Evolutionary conservation across 306 rosid species (phyloP), one percentile per base, ranked within the genome.

Genomic region (Ormosia semicastrata): DNA sequence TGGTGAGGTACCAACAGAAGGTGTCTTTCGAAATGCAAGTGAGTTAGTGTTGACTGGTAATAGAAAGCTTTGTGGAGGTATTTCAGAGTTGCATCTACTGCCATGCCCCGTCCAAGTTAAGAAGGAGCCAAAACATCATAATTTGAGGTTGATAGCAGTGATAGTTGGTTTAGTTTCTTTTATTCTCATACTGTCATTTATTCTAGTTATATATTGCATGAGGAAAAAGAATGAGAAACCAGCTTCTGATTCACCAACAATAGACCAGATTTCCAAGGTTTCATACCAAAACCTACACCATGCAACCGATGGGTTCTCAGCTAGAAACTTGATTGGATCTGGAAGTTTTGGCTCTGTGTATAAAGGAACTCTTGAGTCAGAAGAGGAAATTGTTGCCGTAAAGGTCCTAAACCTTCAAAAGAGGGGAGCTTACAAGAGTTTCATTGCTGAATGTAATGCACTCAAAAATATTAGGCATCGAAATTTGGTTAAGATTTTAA

Each of bases 1-100:
- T 2, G 92, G 92, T 0, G 88, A 85, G 43, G 90, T 90, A 0
- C 87, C 85, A 64, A 79, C 52, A 1, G 3, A 66, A 36, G 91
- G 91, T 8, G 74, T 69, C 4, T 88, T 90, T 8, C 1, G 0
- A 33, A 89, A 89, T 53, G 40, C 60, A 10, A 87, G 66, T 9
- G 7, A 0, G 13, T 1, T 70, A n/a, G 8, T 9, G 6, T 5
- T 81, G 34, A 59, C 8, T 7, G 85, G 75, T 74, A 84, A 84
- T 4, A 68, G 0, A 3, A 56, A 68, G 37, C 75, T 84, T 24
- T 80, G 82, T 60, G 87, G 85, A 39, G 87, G 85, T 7, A 50
- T 75, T 41, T 41, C 46, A 59, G 3, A 54, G 14, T 11, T 84
- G 7, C 78, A 84, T 43, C 56, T 84, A 49, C 70, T 43, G 3